phyloP scores from a whole-genome alignment of 2,329 filamentous ascomycete species.

The Colletotrichum tanaceti region DNA sequence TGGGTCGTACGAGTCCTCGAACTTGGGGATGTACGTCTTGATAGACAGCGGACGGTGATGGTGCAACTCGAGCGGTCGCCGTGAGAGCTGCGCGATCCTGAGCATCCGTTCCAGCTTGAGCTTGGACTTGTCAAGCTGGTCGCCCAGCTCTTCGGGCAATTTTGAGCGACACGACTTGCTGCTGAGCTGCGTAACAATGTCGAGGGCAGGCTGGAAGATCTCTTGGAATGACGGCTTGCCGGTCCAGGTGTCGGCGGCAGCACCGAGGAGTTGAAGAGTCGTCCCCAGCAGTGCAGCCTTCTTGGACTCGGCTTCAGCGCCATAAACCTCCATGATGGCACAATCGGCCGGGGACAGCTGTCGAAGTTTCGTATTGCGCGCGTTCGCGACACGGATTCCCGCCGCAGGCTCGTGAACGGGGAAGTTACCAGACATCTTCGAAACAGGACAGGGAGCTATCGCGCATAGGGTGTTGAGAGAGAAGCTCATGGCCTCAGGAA shows the following conservation, averaged over 20 bases:
- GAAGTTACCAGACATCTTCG: constrained; percentile 65
- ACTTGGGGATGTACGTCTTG: constrained; percentile 89
- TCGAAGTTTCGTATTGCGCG: constrained; percentile 55
- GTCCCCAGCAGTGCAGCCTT: constrained; percentile 72
- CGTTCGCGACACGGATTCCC: constrained; percentile 62
- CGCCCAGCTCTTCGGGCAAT: constrained; percentile 58
- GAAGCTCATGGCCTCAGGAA: constrained; percentile 90
- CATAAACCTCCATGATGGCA: constrained; percentile 44
- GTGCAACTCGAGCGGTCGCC: constrained; percentile 87
- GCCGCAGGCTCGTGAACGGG: constrained; percentile 68
- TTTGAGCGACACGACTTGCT: constrained; percentile 63
- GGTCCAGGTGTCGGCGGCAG: constrained; percentile 79
- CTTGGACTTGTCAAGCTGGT: constrained; percentile 56
- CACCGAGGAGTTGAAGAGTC: constrained; percentile 73
- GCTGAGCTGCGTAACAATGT: constrained; percentile 71
- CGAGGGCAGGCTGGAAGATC: constrained; percentile 75
- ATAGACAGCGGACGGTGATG: constrained; percentile 90
- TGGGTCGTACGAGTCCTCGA: constrained; percentile 95
- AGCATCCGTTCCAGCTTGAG: constrained; percentile 66
- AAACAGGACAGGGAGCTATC: constrained; percentile 68
- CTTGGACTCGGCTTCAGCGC: constrained; percentile 44
- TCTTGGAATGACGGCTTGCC: constrained; percentile 81
- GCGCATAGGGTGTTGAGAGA: constrained; percentile 77
- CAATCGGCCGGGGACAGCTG: constrained; percentile 72
- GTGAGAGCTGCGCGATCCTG: constrained; percentile 70